Evolutionary conservation across 2,329 filamentous ascomycete genomes (phyloP).

Genomic region (Diaporthe amygdali): DNA sequence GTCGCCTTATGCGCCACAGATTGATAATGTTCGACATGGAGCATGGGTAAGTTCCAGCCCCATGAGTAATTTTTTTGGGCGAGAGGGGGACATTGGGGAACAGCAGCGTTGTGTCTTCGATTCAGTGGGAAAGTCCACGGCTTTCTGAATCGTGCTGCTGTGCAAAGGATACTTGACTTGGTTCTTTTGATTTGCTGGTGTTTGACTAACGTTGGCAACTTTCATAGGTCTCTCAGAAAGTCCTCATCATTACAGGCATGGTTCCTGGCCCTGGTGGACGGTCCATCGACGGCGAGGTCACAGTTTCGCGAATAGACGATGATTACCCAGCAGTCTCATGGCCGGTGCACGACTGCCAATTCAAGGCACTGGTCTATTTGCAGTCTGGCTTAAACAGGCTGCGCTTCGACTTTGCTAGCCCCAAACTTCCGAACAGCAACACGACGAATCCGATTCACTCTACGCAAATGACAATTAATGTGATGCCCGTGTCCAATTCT

Average conservation of each 20-base stretch:
- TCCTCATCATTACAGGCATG: slow-evolving; percentile 80
- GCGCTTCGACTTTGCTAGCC: slow-evolving; percentile 85
- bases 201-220: background rate
- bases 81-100: background rate
- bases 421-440: slow-evolving; percentile 75
- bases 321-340: slow-evolving; percentile 82
- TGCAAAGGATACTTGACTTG: background rate
- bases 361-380: slow-evolving; percentile 91
- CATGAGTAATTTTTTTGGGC: background rate
- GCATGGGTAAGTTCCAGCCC: slow-evolving; percentile 72
- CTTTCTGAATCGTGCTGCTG: background rate
- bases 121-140: background rate
- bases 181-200: background rate
- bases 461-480: slow-evolving; percentile 82
- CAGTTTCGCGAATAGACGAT: slow-evolving; percentile 82
- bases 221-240: slow-evolving; percentile 84
- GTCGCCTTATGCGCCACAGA: slow-evolving; percentile 81
- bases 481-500: slow-evolving; percentile 77
- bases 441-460: slow-evolving; percentile 75
- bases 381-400: slow-evolving; percentile 88
- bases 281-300: slow-evolving; percentile 78
- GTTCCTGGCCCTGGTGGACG: slow-evolving; percentile 75
- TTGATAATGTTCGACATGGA: slow-evolving; percentile 80
- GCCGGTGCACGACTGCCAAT: slow-evolving; percentile 88
- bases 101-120: background rate